These are phyloP conservation scores for Colletotrichum higginsianum DNA, from an alignment of 2,329 filamentous ascomycete genomes.

Conservation along the genomic window DNA sequence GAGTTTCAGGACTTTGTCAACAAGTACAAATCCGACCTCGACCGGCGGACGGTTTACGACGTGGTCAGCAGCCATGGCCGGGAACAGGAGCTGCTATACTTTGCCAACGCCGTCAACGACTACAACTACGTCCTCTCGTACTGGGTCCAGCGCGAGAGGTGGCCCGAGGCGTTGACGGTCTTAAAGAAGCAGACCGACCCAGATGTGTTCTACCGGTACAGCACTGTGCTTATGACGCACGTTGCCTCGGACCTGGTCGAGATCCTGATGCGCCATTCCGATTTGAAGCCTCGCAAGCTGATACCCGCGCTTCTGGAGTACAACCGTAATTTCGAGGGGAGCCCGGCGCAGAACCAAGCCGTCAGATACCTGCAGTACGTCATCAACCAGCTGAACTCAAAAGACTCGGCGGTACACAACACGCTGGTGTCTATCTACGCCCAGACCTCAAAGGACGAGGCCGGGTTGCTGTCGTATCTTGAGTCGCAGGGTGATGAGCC, in stretches of 20 bases:
- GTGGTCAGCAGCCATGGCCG: slow-evolving; percentile 95
- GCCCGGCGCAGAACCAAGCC: slow-evolving; percentile 87
- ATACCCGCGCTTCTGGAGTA: slow-evolving; percentile 96
- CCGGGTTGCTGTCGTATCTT: slow-evolving; percentile 88
- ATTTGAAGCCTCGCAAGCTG: slow-evolving; percentile 86
- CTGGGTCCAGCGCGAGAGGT: slow-evolving; percentile 96
- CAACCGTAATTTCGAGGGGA: slow-evolving; percentile 81
- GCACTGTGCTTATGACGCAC: slow-evolving; percentile 95
- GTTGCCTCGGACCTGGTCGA: slow-evolving; percentile 90
- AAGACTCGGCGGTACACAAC: slow-evolving; percentile 92
- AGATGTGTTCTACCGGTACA: slow-evolving; percentile 96
- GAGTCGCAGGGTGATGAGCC: slow-evolving; percentile 91
- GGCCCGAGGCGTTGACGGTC: slow-evolving; percentile 88
- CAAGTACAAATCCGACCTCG: slow-evolving; percentile 88
- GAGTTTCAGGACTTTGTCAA: slow-evolving; percentile 92
- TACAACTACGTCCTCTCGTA: slow-evolving; percentile 96
- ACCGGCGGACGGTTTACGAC: slow-evolving; percentile 93
- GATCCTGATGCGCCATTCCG: slow-evolving; percentile 91
- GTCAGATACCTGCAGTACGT: slow-evolving; percentile 94
- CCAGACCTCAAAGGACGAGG: slow-evolving; percentile 85
- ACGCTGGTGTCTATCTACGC: slow-evolving; percentile 97
- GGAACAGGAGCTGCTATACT: slow-evolving; percentile 92
- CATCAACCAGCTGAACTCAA: slow-evolving; percentile 86
- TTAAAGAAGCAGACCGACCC: slow-evolving; percentile 93
- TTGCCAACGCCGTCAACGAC: slow-evolving; percentile 89